These are phyloP conservation scores for Austroboletus festivus DNA, from an alignment of 768 basidiomycete species.

Conservation along the genomic window DNA sequence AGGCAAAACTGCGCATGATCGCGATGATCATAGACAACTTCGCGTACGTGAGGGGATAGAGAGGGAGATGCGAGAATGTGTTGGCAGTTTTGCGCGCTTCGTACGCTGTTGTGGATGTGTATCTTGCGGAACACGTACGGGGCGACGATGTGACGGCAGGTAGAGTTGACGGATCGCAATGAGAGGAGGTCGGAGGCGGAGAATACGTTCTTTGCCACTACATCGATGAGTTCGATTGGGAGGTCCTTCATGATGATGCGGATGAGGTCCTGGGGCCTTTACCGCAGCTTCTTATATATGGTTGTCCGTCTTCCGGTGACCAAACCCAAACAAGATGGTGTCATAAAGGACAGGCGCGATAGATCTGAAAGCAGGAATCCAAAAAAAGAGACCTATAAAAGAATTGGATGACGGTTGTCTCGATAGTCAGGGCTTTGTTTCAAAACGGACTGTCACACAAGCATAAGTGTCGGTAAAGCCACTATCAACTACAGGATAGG, in stretches of 20 bases:
- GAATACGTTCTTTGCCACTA: conserved; percentile 22
- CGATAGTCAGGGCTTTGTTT: no score
- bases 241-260: conserved; percentile 20
- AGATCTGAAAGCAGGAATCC: background rate
- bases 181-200: conserved; percentile 27
- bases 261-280: background rate
- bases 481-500: no score
- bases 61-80: conserved; percentile 21
- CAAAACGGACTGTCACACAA: no score
- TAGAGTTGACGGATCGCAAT: conserved; percentile 26
- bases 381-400: background rate
- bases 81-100: conserved; percentile 25
- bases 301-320: background rate
- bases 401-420: no score
- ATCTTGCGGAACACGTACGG: conserved; percentile 23
- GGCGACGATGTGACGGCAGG: conserved; percentile 25
- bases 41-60: conserved; percentile 24
- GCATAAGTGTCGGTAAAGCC: no score
- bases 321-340: conserved; percentile 1
- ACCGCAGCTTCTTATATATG: conserved; percentile 8
- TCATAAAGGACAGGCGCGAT: background rate
- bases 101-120: conserved; percentile 24
- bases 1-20: conserved; percentile 25
- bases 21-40: conserved; percentile 30
- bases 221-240: conserved; percentile 28